These are phyloP conservation scores for Fusarium scirpi DNA, from an alignment of 2,329 filamentous ascomycete genomes.

Conservation along the genomic window DNA sequence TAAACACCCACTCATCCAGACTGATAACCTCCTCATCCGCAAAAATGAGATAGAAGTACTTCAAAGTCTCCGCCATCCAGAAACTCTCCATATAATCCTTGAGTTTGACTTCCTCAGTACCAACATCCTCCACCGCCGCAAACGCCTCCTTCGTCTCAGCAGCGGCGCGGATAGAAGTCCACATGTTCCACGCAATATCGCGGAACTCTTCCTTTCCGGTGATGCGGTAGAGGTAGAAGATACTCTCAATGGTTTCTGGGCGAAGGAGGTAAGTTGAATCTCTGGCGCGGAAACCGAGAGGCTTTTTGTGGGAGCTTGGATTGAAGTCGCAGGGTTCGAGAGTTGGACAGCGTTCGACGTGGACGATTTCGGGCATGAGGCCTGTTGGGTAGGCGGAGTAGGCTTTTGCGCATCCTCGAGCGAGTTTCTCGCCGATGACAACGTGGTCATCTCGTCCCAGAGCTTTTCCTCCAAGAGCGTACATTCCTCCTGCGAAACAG, in stretches of 20 bases:
- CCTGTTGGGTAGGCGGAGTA: conserved; percentile 69
- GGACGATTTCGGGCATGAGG: conserved; percentile 72
- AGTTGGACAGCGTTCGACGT: conserved; percentile 56
- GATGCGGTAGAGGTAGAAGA: conserved; percentile 82
- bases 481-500: conserved; percentile 75
- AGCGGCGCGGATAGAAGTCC: conserved; percentile 68
- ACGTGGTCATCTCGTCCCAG: conserved; percentile 65
- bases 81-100: conserved; percentile 77
- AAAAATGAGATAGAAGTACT: conserved; percentile 81
- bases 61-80: conserved; percentile 79
- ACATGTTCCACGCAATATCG: conserved; percentile 81
- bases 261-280: conserved; percentile 38
- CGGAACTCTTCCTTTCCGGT: conserved; percentile 75
- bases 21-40: conserved; percentile 71
- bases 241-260: conserved; percentile 77
- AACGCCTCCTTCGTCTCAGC: conserved; percentile 72
- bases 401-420: conserved; percentile 72
- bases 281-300: conserved; percentile 35
- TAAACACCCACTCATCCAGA: conserved; percentile 76
- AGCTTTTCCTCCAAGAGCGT: conserved; percentile 70
- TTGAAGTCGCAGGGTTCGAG: conserved; percentile 44
- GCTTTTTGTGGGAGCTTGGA: conserved; percentile 6
- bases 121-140: conserved; percentile 73
- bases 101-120: conserved; percentile 59
- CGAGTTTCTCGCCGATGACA: conserved; percentile 67